Conservation (phyloP, 495 filamentous ascomycete genomes). For the Penicillium crystallinum region DNA sequence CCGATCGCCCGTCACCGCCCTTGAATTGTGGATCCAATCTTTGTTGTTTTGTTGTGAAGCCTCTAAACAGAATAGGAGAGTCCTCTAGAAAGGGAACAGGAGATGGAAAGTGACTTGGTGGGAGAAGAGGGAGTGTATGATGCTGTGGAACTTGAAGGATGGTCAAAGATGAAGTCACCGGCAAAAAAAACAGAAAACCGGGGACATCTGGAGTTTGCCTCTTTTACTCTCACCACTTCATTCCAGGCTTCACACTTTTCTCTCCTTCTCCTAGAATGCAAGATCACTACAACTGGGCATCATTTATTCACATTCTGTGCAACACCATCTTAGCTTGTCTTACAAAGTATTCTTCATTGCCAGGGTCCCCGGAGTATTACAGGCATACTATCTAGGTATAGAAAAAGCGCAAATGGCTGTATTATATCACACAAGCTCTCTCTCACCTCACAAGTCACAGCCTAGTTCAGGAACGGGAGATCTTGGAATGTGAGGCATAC, state of each 20-base stretch:
- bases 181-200: not conserved
- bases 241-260: not conserved
- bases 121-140: not conserved
- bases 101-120: not conserved
- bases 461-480: not conserved
- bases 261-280: not conserved
- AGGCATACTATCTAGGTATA: too few species aligned
- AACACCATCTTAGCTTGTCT: not conserved
- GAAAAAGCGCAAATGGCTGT: not conserved
- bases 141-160: not conserved
- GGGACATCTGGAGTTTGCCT: not conserved
- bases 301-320: not conserved
- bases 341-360: not conserved
- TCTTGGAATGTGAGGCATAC: not conserved
- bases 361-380: not conserved
- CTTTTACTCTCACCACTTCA: not conserved
- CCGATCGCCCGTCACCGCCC: slow-evolving; percentile 26
- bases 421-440: too few species aligned
- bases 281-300: not conserved
- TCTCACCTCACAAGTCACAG: too few species aligned
- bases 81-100: not conserved
- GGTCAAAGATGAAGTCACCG: slow-evolving; percentile 6
- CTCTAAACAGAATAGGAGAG: not conserved
- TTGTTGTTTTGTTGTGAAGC: not conserved
- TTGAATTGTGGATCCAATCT: slow-evolving; percentile 5